Conservation (phyloP, 495 filamentous ascomycete species). For the Annulohypoxylon nitens region DNA sequence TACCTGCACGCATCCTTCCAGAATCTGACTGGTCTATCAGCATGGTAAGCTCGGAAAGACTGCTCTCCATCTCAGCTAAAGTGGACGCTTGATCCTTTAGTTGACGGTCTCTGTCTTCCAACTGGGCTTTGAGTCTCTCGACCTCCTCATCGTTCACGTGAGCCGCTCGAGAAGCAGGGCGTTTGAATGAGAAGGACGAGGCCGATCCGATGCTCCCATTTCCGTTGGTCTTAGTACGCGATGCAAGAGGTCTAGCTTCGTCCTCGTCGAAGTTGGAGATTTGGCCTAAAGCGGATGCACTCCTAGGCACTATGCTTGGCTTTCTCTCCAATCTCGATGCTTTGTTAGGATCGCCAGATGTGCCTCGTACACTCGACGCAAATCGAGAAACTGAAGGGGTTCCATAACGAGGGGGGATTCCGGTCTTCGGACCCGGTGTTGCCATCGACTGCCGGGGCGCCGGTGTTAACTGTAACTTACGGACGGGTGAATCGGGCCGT, state of each 20-base stretch:
- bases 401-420: conserved; percentile 63
- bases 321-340: conserved; percentile 60
- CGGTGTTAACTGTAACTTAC: conserved; percentile 71
- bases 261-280: conserved; percentile 62
- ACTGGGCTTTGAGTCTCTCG: conserved; percentile 72
- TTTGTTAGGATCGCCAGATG: conserved; percentile 70
- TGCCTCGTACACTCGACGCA: conserved; percentile 71
- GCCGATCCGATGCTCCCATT: conserved; percentile 63
- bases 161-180: conserved; percentile 63
- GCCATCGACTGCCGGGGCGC: conserved; percentile 67
- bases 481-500: conserved; percentile 84
- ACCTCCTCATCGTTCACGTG: conserved; percentile 72
- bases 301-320: conserved; percentile 66
- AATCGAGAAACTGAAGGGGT: conserved; percentile 78
- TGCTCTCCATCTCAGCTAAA: conserved; percentile 87
- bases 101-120: conserved; percentile 87
- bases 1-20: conserved; percentile 57
- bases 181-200: conserved; percentile 62
- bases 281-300: conserved; percentile 65
- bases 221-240: conserved; percentile 66
- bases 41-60: conserved; percentile 78
- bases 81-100: conserved; percentile 86
- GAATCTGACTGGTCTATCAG: conserved; percentile 69
- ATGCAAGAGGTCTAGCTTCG: conserved; percentile 69
- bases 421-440: conserved; percentile 60